Evolutionary conservation across 1,284 basidiomycete genomes (phyloP).

Genomic region (Takashimella tepidaria): DNA sequence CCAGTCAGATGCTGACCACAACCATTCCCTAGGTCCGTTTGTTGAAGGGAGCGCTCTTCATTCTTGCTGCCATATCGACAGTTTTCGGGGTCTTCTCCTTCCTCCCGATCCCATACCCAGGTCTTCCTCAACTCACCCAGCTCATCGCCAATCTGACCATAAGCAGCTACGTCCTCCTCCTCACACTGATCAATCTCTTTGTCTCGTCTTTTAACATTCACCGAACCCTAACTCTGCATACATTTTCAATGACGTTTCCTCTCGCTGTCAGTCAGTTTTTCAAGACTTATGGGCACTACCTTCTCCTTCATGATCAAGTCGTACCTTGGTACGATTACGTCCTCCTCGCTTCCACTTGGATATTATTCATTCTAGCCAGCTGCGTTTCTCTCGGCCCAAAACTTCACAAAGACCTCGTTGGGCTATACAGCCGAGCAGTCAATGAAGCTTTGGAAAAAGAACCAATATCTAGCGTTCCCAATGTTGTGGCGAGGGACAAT

Average conservation of each 20-base stretch:
- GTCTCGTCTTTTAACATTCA: neutral
- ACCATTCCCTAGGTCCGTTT: neutral
- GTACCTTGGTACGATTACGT: slow-evolving; percentile 15
- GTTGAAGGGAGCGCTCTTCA: neutral
- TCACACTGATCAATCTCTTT: neutral
- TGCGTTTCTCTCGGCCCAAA: slow-evolving; percentile 19
- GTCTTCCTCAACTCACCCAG: no score
- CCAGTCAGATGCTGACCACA: no score
- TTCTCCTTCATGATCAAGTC: slow-evolving; percentile 5
- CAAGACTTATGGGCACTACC: slow-evolving; percentile 20
- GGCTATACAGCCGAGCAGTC: slow-evolving; percentile 27
- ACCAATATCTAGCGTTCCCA: slow-evolving; percentile 7
- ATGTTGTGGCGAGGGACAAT: slow-evolving; percentile 29
- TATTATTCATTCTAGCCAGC: slow-evolving; percentile 8
- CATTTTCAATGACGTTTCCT: neutral
- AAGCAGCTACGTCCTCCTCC: neutral
- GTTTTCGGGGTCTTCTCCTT: neutral
- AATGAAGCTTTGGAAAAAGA: slow-evolving; percentile 4
- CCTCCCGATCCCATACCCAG: neutral
- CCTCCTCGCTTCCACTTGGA: slow-evolving; percentile 6
- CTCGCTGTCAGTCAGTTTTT: slow-evolving; percentile 19
- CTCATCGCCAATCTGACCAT: neutral
- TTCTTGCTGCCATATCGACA: neutral
- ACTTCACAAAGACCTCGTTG: slow-evolving; percentile 16
- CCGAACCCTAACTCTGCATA: neutral